A percentile compares a stretch with the other conserved stretches of the same genome.
Evolutionary conservation across 1,139 yeast species (phyloP).

Genomic region (Sugiyamaella japonica): DNA sequence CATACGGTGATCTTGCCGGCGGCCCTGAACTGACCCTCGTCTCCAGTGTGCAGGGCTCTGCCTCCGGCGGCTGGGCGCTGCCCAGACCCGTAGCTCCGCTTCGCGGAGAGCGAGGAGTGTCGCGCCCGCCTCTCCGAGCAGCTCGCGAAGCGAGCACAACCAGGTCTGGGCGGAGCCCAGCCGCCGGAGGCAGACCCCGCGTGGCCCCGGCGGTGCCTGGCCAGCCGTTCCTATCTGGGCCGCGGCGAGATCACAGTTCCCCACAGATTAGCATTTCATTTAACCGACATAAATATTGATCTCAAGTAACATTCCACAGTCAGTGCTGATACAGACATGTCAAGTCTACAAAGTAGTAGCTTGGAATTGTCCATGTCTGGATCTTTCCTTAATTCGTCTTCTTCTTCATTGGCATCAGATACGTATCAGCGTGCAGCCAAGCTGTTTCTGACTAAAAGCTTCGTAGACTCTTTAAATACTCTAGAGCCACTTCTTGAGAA

Average conservation of each 20-base stretch:
- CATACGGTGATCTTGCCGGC: slow-evolving; percentile 41
- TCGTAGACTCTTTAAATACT: slow-evolving; percentile 26
- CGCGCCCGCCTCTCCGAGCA: too few relatives aligned
- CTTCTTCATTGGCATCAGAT: slow-evolving; percentile 13
- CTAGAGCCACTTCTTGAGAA: slow-evolving; percentile 25
- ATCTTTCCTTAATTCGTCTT: slow-evolving; percentile 10
- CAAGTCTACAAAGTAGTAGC: slow-evolving; percentile 6
- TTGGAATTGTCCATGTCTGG: slow-evolving; percentile 15
- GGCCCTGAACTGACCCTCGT: neutral
- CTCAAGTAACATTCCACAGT: too few relatives aligned
- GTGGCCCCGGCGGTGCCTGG: too few relatives aligned
- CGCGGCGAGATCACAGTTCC: too few relatives aligned
- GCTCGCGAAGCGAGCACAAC: too few relatives aligned
- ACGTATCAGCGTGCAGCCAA: slow-evolving; percentile 31
- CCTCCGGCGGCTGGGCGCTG: too few relatives aligned
- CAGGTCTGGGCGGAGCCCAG: too few relatives aligned
- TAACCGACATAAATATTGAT: neutral
- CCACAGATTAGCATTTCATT: slow-evolving; percentile 5
- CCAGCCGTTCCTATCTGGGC: too few relatives aligned
- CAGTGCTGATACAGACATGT: neutral
- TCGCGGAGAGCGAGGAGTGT: too few relatives aligned
- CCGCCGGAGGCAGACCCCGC: too few relatives aligned
- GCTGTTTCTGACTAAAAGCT: slow-evolving; percentile 31
- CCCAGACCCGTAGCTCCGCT: too few relatives aligned
- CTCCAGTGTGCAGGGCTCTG: too few relatives aligned